Evolutionary conservation across 495 filamentous ascomycete species (phyloP).

Genomic region (Penicillium canariense): DNA sequence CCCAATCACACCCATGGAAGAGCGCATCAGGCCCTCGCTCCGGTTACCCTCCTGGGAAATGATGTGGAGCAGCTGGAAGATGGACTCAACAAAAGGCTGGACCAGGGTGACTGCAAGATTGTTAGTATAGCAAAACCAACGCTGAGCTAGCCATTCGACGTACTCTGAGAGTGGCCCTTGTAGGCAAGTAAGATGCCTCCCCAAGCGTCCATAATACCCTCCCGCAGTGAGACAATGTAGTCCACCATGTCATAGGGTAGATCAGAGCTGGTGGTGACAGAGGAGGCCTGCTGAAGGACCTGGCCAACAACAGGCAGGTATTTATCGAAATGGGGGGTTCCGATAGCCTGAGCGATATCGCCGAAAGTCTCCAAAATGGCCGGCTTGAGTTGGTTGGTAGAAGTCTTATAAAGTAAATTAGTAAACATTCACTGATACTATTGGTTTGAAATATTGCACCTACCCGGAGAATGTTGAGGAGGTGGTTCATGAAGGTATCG

Average conservation of each 20-base stretch:
- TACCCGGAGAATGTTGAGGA: conserved; percentile 85
- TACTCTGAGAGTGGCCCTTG: conserved; percentile 62
- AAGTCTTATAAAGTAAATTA: conserved; percentile 28
- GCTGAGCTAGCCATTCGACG: conserved; percentile 2
- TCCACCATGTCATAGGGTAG: conserved; percentile 87
- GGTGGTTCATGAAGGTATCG: conserved; percentile 95
- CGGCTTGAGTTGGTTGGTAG: conserved; percentile 96
- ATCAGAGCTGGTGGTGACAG: conserved; percentile 67
- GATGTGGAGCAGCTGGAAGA: conserved; percentile 83
- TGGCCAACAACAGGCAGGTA: conserved; percentile 90
- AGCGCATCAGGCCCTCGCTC: conserved; percentile 86
- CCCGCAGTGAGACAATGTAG: conserved; percentile 89
- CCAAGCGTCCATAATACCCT: conserved; percentile 99
- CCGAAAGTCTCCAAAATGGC: conserved; percentile 97
- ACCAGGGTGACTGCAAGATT: conserved; percentile 58
- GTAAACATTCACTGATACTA: neutral
- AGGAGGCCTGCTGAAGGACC: conserved; percentile 88
- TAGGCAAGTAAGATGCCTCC: conserved; percentile 91
- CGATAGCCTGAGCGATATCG: conserved; percentile 95
- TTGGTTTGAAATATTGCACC: conserved; percentile 35
- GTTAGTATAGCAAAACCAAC: conserved; percentile 22
- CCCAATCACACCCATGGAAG: conserved; percentile 95
- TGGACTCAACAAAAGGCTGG: conserved; percentile 74
- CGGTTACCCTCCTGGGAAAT: conserved; percentile 79
- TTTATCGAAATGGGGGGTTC: conserved; percentile 81